Base-by-base conservation (phyloP, 805 yeast species). In the Myxozyma geophila region DNA sequence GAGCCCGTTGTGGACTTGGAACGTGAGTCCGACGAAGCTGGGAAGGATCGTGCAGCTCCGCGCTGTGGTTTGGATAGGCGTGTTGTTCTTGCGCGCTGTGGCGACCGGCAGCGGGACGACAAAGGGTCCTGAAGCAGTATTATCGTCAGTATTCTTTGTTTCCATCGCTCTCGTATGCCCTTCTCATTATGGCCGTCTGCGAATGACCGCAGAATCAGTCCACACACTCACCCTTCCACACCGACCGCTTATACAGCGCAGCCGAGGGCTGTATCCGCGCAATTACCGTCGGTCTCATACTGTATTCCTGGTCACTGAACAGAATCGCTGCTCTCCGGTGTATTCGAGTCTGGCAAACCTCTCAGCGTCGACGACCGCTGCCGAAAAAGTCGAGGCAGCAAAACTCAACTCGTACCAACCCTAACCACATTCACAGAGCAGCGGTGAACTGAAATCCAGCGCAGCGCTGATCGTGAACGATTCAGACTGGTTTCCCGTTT, bases 1-100 rank as follows among this genome's bases (percentile, higher is more conserved):
- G 74, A 88, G 90, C 36, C 99, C 99, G 77, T 95, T 95, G 78
- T 95, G 99, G 41, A 95, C 90, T 77, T 95, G 96, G 76, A 95
- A 95, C 71, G 87, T 88, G 61, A 95, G 80, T 4, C 99, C 99
- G 40, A 95, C 97, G 77, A 95, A 93, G 74, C 91, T 96, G 21
- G 99, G 99, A 55, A 95, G 79, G 59, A 95, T 90, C 19, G 98
- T 95, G 74, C 98, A 95, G 41, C 93, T 80, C 75, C 99, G 85
- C 49, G 98, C 97, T 71, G 92, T 90, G n/a, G 99, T 95, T 78
- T 97, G 83, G 66, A 95, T 90, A 2, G 98, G 96, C 1, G 90
- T 83, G 19, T 89, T 89, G 59, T 87, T 87, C 68, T 85, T 85
- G 64, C 87, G 78, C 39, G 98, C 98, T 70, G 90, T 87, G 44